Evolutionary conservation across 78 protist genomes (phyloP).

Genomic region (Protostelium mycophagum): DNA sequence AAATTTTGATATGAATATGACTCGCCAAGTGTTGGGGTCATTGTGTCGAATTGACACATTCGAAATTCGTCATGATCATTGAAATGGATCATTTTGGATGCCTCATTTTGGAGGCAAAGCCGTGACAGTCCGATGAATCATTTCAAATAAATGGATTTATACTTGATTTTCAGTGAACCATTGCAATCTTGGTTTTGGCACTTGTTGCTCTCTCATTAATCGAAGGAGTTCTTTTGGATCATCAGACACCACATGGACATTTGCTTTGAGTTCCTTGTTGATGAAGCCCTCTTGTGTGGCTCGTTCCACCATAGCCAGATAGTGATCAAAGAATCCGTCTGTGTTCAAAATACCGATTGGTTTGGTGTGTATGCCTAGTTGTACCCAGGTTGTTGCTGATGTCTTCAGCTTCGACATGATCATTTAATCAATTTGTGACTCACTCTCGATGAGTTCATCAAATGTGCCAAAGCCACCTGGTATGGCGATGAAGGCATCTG

Average conservation of each 20-base stretch:
- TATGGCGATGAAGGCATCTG: constrained; percentile 58
- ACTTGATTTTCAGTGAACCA: constrained; percentile 30
- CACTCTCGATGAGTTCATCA: constrained; percentile 21
- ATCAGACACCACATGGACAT: constrained; percentile 9
- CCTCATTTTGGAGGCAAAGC: no score
- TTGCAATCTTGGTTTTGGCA: constrained; percentile 3
- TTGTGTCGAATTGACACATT: no score
- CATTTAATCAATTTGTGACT: no score
- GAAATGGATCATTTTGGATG: no score
- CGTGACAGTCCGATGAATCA: no score
- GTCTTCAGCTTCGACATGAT: no score
- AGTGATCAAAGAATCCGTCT: constrained; percentile 47
- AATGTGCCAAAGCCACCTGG: constrained; percentile 71
- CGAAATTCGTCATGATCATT: no score
- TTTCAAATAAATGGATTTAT: no score
- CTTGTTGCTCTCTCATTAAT: constrained; percentile 5
- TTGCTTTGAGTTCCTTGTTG: constrained; percentile 2
- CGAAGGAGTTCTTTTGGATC: constrained; percentile 34
- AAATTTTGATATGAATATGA: no score
- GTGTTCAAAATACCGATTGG: constrained; percentile 66
- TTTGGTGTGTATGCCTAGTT: constrained; percentile 62
- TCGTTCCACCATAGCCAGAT: constrained; percentile 12
- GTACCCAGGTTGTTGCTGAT: constrained; percentile 45
- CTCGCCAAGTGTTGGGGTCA: no score
- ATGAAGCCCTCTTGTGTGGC: constrained; percentile 36